Base-by-base conservation (phyloP, 371 early-diverging fungal species). In the Mucor lusitanicus region DNA sequence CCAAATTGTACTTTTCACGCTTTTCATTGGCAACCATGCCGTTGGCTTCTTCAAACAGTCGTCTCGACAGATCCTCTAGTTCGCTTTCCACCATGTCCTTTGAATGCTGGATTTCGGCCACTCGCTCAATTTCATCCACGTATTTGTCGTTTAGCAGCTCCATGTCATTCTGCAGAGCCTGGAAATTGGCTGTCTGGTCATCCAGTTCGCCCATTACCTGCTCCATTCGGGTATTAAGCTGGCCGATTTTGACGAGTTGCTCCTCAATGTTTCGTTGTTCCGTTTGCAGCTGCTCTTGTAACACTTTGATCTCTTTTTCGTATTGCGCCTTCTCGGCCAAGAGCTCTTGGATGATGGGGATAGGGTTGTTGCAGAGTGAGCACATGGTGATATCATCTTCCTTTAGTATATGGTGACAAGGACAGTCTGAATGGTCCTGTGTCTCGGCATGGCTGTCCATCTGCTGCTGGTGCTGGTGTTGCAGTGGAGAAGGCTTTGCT, bases 1-100 rank as follows among this genome's bases (percentile, higher is more conserved):
- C 87, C 25, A 86, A 71, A 32, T 87, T 82, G 63, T 88, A 76
- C 58, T 88, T 78, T 54, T 87, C 87, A 62, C 91, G 76, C 50
- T 91, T 90, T 70, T 96, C 97, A 15, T 90, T 82, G 2, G 96
- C 92, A 12, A 98, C 98, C 91, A 97, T 90, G 3, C 83, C 87
- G 64, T 98, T 97, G 0, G 98, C 98, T 75, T 96, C 94, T 67
- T 96, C 95, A 80, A 97, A 97, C 39, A 98, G 77, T 62, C 87
- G 85, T 40, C 91, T 86, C 28, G 94, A 95, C 53, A 97, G 74
- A 46, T 95, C 97, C 74, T 96, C 97, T 30, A 97, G 79, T 76
- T 98, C 98, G 27, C 89, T 91, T 72, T 96, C 95, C 1, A 97
- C 90, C 76, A 91, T 87, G 67, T 92, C 91, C 64, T 96, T 95